A percentile compares a stretch with the other conserved stretches of the same genome.
Conservation (phyloP, 2,329 filamentous ascomycete species). For the Hirsutella thompsonii region DNA sequence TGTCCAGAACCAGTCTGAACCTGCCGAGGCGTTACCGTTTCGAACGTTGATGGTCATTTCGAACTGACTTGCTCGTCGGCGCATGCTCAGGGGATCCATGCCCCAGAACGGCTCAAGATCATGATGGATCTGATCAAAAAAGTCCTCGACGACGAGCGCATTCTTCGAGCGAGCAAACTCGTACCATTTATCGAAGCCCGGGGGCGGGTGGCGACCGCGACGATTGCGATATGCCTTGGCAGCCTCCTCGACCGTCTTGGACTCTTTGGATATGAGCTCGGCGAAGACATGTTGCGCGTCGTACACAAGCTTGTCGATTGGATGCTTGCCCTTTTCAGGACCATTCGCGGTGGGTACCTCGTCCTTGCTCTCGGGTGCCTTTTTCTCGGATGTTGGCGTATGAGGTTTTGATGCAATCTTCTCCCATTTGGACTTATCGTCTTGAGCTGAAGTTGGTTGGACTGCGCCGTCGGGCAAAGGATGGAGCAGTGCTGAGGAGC, state of each 20-base stretch:
- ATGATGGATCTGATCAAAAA: slow-evolving; percentile 51
- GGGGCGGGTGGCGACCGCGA: slow-evolving; percentile 49
- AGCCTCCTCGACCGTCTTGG: slow-evolving; percentile 37
- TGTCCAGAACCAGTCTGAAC: slow-evolving; percentile 45
- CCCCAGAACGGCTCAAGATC: slow-evolving; percentile 48
- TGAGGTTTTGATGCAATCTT: not conserved
- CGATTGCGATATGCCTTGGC: slow-evolving; percentile 44
- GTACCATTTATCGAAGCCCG: slow-evolving; percentile 49
- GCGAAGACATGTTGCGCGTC: slow-evolving; percentile 28
- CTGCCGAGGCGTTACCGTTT: slow-evolving; percentile 34
- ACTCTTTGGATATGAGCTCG: slow-evolving; percentile 27
- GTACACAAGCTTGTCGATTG: slow-evolving; percentile 39
- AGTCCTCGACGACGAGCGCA: slow-evolving; percentile 46
- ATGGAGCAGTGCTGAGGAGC: not conserved
- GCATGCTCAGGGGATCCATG: slow-evolving; percentile 31
- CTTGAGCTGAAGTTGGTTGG: not conserved
- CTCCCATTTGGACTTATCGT: not conserved
- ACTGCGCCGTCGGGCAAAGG: not conserved
- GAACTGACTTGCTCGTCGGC: slow-evolving; percentile 37
- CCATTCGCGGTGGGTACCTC: not conserved
- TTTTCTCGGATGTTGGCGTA: not conserved
- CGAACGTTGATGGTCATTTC: slow-evolving; percentile 51
- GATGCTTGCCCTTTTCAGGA: slow-evolving; percentile 20
- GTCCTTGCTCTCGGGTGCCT: not conserved
- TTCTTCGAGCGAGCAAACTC: slow-evolving; percentile 37